phyloP scores from a whole-genome alignment of 2,329 filamentous ascomycete genomes.

The Volutella citrinella region DNA sequence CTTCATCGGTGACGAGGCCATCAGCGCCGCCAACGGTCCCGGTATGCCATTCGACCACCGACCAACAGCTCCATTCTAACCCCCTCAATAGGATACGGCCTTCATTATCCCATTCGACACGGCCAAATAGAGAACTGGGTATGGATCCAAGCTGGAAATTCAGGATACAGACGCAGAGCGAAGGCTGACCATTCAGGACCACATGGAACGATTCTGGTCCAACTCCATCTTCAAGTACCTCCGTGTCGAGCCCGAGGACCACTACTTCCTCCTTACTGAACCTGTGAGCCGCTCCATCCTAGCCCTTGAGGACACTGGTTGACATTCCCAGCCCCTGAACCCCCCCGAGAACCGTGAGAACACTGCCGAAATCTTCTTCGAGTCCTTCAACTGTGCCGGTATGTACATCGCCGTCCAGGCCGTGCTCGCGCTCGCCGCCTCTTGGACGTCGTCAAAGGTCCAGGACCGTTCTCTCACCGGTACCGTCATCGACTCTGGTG shows the following conservation, averaged over 20 bases:
- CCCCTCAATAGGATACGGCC: constrained; percentile 89
- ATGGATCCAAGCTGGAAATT: constrained; percentile 30
- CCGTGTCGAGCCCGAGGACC: constrained; percentile 95
- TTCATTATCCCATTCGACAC: constrained; percentile 97
- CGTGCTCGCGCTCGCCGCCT: constrained; percentile 91
- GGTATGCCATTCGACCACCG: too few relatives aligned
- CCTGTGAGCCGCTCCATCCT: constrained; percentile 60
- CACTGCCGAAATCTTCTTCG: constrained; percentile 99
- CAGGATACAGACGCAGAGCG: constrained; percentile 1
- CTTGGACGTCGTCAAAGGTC: constrained; percentile 98
- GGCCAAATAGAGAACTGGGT: constrained; percentile 99
- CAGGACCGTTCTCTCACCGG: constrained; percentile 93
- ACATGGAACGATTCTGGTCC: constrained; percentile 99
- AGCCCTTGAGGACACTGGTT: constrained; percentile 12
- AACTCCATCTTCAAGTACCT: constrained; percentile 99
- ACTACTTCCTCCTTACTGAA: constrained; percentile 97
- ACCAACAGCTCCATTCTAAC: too few relatives aligned
- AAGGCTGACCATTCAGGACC: constrained; percentile 62
- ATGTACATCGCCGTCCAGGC: constrained; percentile 99
- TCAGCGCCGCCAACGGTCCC: constrained; percentile 78
- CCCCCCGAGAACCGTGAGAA: constrained; percentile 98
- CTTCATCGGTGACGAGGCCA: constrained; percentile 96
- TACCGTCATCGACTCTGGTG: constrained; percentile 97
- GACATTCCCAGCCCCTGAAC: constrained; percentile 72
- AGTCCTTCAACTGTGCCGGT: constrained; percentile 98